Percentiles rank a stretch among this genome's conserved stretches.
phyloP scores from a whole-genome alignment of 768 basidiomycete genomes.

The Boletellus ananas region DNA sequence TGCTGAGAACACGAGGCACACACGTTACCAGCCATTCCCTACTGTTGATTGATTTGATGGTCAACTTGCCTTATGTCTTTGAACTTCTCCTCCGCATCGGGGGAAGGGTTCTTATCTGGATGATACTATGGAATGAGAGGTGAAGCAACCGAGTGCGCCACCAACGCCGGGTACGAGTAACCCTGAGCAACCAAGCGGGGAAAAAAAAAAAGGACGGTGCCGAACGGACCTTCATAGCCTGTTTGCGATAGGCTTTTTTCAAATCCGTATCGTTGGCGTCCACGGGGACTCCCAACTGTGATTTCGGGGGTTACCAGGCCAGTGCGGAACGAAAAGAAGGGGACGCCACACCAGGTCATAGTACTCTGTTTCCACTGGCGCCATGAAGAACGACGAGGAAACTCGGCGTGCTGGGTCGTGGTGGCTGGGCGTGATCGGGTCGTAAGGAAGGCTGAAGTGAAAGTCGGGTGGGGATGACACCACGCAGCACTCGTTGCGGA shows the following conservation, averaged over 20 bases:
- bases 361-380: slow-evolving; percentile 88
- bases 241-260: slow-evolving; percentile 94
- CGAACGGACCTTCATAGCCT: slow-evolving; percentile 79
- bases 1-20: slow-evolving; percentile 43
- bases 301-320: not conserved
- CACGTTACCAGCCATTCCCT: slow-evolving; percentile 14
- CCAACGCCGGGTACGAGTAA: not conserved
- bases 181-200: not conserved
- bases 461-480: not conserved
- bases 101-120: slow-evolving; percentile 90
- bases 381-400: slow-evolving; percentile 42
- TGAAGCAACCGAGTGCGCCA: not conserved
- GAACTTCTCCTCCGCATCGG: slow-evolving; percentile 95
- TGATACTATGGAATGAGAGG: slow-evolving; percentile 60
- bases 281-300: slow-evolving; percentile 63
- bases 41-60: slow-evolving; percentile 10
- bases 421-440: not conserved
- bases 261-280: slow-evolving; percentile 77
- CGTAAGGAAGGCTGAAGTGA: not conserved
- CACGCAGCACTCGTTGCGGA: not conserved
- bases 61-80: slow-evolving; percentile 82
- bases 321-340: not conserved
- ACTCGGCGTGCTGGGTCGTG: slow-evolving; percentile 1
- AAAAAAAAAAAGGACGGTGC: not conserved
- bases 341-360: slow-evolving; percentile 64